Evolutionary conservation across 257 asterid species (phyloP), one percentile per base, ranked within the genome.

Genomic region (Nicotiana sylvestris): DNA sequence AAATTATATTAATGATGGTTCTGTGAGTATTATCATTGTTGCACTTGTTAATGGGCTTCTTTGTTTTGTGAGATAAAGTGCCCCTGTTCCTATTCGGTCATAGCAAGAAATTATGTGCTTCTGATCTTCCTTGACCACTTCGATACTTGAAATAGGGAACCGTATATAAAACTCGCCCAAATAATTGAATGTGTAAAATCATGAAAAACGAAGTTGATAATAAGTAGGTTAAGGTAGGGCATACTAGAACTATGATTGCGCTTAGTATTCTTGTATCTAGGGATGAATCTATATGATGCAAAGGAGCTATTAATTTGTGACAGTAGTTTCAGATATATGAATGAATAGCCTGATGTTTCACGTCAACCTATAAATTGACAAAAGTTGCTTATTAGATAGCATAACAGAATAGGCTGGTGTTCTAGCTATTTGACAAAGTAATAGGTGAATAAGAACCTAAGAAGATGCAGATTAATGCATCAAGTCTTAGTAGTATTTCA

Each of bases 361-460:
- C 6, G 12, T 27, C 33, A 39, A 39, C 78, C 57, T 39, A 11
- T 69, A 39, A 39, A 39, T 70, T 70, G 78, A 70, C 6, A 32
- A 70, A n/a, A 70, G n/a, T 70, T 70, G 33, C 58, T n/a, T 69
- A 5, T n/a, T 21, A 39, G 58, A 70, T 39, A 21, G 58, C 78
- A 70, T 21, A n/a, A 21, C 33, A 4, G 35, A 70, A 39, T 39
- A n/a, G 39, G 3, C 5, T 39, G 35, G 58, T 11, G 12, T 70
- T 39, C 78, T 5, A 32, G 21, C 33, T n/a, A 39, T 70, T 69
- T 70, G 57, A 39, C 11, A 39, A 70, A 39, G 32, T 12, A n/a
- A n/a, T n/a, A 21, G 78, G 35, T 70, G 78, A 39, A 16, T 11
- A 70, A 39, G 78, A 70, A 70, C 78, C 58, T 70, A 39, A n/a